Percentiles rank a stretch among this genome's conserved stretches.
Evolutionary conservation across 2,329 filamentous ascomycete genomes (phyloP).

Genomic region (Alternaria triticimaculans): DNA sequence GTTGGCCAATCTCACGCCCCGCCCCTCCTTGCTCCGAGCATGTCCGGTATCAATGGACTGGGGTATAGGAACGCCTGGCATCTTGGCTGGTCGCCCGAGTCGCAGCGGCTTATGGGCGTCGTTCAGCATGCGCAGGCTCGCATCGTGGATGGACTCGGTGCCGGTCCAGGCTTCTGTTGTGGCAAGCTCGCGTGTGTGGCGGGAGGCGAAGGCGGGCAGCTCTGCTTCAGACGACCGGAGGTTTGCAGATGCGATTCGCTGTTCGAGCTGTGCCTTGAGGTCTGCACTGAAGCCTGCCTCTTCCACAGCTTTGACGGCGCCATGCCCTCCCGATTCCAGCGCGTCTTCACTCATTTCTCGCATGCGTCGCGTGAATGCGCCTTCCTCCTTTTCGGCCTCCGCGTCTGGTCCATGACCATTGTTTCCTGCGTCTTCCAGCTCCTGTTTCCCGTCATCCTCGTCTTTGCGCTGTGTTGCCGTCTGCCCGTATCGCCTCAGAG

Average conservation of each 20-base stretch:
- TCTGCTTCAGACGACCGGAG: slow-evolving; percentile 62
- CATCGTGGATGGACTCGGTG: slow-evolving; percentile 74
- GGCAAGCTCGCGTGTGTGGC: slow-evolving; percentile 72
- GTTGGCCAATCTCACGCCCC: slow-evolving; percentile 57
- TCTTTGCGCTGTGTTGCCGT: slow-evolving; percentile 25
- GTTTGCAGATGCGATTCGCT: slow-evolving; percentile 63
- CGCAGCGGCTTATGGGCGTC: slow-evolving; percentile 64
- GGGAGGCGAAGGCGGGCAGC: slow-evolving; percentile 67
- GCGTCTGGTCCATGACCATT: neutral
- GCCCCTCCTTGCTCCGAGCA: slow-evolving; percentile 48
- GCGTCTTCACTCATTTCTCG: slow-evolving; percentile 67
- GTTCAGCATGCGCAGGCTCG: slow-evolving; percentile 78
- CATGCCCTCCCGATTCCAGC: slow-evolving; percentile 61
- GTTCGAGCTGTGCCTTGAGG: slow-evolving; percentile 63
- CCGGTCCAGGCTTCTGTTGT: slow-evolving; percentile 78
- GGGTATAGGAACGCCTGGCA: slow-evolving; percentile 33
- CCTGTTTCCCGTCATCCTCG: slow-evolving; percentile 11
- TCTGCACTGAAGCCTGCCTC: slow-evolving; percentile 69
- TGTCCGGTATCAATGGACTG: slow-evolving; percentile 42
- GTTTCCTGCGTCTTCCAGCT: slow-evolving; percentile 21
- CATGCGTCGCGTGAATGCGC: slow-evolving; percentile 65
- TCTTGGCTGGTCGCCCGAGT: slow-evolving; percentile 22
- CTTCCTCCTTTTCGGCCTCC: slow-evolving; percentile 44
- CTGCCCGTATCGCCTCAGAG: slow-evolving; percentile 31
- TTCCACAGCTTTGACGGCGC: slow-evolving; percentile 63